Base-by-base conservation (phyloP, 2,329 filamentous ascomycete genomes). In the Cercospora zeina region DNA sequence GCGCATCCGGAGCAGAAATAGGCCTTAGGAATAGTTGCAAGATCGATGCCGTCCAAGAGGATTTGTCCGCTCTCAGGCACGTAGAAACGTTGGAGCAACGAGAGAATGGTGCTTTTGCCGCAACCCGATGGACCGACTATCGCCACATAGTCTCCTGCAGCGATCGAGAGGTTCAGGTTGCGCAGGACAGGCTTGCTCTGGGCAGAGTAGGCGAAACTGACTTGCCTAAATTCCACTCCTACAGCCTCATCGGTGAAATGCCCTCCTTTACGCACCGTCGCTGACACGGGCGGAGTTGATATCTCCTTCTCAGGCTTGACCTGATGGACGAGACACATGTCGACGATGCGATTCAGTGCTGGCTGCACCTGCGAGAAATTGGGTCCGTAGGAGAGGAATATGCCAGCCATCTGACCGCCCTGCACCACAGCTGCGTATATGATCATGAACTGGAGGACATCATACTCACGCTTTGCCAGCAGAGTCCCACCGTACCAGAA, bases 401-500 rank as follows among this genome's bases (percentile, higher is more conserved):
- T 86, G 10, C 88, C 87, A 80, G 87, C 89, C 5, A 88, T 80
- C 72, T 89, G 87, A 0, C 89, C 88, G 60, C 86, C 88, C 34
- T 91, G 85, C 1, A 93, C 81, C 68, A 93, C 83, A 3, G 88
- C 82, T 4, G 89, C 81, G 4, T 91, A 80, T 7, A 92, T 87
- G 68, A 90, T 88, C 72, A 92, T 86, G 77, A 91, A 92, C 54
- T 85, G 76, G 13, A 88, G 83, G 33, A 86, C 84, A 42, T 83
- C 83, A 67, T 88, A 88, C 59, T 84, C 77, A 5, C 89, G 88
- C 39, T 82, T 80, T 54, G 87, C 82, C 62, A 92, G 89, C 65
- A 86, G 84, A 68, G 85, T 87, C 0, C 88, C 82, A 2, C 89
- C 89, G 88, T 89, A 93, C 88, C 89, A 93, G 75, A 91, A 92